Evolutionary conservation across 768 basidiomycete genomes (phyloP).

Genomic region (Suillus subalutaceus): DNA sequence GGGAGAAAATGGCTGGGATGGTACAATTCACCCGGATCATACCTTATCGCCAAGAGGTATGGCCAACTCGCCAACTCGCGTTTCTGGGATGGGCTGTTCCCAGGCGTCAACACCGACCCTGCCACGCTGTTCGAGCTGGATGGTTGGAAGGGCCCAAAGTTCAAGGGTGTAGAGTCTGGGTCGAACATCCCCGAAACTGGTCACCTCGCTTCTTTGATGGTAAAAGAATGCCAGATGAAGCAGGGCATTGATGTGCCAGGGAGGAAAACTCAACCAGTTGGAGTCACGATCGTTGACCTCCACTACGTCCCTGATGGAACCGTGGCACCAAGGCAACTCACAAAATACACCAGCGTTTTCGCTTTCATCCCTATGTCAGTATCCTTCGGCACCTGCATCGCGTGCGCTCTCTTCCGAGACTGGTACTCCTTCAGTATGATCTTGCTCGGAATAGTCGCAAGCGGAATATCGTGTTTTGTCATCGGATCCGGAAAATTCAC

Average conservation of each 20-base stretch:
- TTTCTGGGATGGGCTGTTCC: conserved; percentile 38
- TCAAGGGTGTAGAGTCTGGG: conserved; percentile 35
- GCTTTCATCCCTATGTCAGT: conserved; percentile 34
- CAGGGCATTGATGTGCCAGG: conserved; percentile 22
- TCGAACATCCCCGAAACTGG: conserved; percentile 33
- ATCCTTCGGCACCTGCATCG: conserved; percentile 30
- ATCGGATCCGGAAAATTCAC: conserved; percentile 35
- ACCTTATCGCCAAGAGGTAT: conserved; percentile 37
- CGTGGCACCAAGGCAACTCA: conserved; percentile 24
- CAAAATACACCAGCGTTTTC: conserved; percentile 24
- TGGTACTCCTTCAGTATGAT: conserved; percentile 40
- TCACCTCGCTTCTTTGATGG: conserved; percentile 34
- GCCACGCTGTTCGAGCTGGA: conserved; percentile 35
- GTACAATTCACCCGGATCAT: conserved; percentile 43
- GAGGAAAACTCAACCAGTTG: conserved; percentile 26
- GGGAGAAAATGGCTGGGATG: conserved; percentile 39
- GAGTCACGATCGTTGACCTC: conserved; percentile 33
- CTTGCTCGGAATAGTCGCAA: conserved; percentile 35
- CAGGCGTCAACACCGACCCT: conserved; percentile 36
- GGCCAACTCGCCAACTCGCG: conserved; percentile 35
- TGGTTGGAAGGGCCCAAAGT: conserved; percentile 35
- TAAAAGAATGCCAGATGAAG: conserved; percentile 23
- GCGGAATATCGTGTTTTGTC: conserved; percentile 34
- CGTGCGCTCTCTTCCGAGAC: conserved; percentile 32
- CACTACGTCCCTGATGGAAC: conserved; percentile 21